Evolutionary conservation across 768 basidiomycete genomes (phyloP).

Genomic region (Amanita inopinata): DNA sequence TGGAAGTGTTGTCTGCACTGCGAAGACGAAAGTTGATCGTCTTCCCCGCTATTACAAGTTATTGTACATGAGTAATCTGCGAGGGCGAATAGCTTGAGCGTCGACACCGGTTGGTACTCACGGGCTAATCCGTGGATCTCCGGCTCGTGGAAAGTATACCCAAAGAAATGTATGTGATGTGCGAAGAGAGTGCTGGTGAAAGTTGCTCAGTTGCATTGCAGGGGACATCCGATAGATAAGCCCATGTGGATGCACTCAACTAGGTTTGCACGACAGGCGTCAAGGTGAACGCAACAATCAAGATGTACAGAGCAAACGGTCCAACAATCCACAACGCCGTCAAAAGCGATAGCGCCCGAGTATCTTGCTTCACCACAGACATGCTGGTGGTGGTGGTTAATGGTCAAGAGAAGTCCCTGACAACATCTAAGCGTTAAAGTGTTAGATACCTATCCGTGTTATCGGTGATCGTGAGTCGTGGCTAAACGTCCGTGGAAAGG

Average conservation of each 20-base stretch:
- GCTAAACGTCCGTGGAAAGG: too few relatives aligned
- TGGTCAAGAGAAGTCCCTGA: neutral
- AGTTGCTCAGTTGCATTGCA: neutral
- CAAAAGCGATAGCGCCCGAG: neutral
- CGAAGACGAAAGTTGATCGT: constrained; percentile 46
- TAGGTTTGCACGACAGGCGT: constrained; percentile 29
- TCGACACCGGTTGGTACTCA: constrained; percentile 15
- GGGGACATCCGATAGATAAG: constrained; percentile 2
- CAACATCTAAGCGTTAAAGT: too few relatives aligned
- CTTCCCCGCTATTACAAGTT: constrained; percentile 41
- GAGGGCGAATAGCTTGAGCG: neutral
- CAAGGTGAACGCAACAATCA: constrained; percentile 24
- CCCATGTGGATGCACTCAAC: constrained; percentile 16
- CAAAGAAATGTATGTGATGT: constrained; percentile 26
- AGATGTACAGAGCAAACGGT: constrained; percentile 13
- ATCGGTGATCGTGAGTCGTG: too few relatives aligned
- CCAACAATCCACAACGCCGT: neutral
- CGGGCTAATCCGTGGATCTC: constrained; percentile 34
- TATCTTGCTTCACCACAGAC: neutral
- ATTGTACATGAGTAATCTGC: neutral
- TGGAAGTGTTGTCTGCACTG: constrained; percentile 51
- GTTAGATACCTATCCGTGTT: too few relatives aligned
- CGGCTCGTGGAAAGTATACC: constrained; percentile 28
- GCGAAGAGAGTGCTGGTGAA: constrained; percentile 26
- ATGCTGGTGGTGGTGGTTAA: too few relatives aligned